Percentiles rank a stretch among this genome's conserved stretches.
These are phyloP conservation scores for Mitragyna speciosa DNA, from an alignment of 257 asterid species.

Conservation along the genomic window DNA sequence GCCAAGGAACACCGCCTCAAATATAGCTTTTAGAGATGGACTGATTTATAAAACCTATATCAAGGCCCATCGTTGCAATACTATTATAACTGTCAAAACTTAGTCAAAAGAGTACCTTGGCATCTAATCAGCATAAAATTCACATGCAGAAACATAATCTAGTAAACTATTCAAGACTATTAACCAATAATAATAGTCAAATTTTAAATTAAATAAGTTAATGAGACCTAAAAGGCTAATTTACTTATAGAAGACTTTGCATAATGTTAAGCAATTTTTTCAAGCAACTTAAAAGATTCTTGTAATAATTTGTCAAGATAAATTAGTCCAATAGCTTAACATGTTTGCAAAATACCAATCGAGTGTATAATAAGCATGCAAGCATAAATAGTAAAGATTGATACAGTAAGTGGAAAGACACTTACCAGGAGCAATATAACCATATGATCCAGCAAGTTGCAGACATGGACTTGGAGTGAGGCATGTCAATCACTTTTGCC, in stretches of 20 bases:
- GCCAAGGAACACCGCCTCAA: too few relatives aligned
- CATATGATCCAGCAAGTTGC: slow-evolving; percentile 98
- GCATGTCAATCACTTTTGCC: slow-evolving; percentile 96
- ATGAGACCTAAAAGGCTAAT: not conserved
- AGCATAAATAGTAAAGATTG: too few relatives aligned
- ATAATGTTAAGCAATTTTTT: not conserved
- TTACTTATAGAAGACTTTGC: not conserved
- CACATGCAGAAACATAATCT: too few relatives aligned
- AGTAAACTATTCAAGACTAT: not conserved
- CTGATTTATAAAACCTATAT: too few relatives aligned
- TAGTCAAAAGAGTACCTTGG: not conserved
- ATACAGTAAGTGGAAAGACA: slow-evolving; percentile 5
- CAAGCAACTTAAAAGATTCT: not conserved
- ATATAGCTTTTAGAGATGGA: too few relatives aligned
- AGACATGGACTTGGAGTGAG: slow-evolving; percentile 87
- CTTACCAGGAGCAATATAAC: slow-evolving; percentile 97
- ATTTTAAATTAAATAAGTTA: not conserved
- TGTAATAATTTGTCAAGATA: not conserved
- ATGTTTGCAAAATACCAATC: not conserved
- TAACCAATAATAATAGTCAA: not conserved
- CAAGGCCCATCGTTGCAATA: not conserved
- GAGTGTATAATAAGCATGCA: not conserved
- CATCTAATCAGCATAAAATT: not conserved
- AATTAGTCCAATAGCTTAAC: not conserved
- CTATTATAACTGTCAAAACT: not conserved